Percentiles rank a stretch among this genome's conserved stretches.
Evolutionary conservation across 2,329 filamentous ascomycete genomes (phyloP).

Genomic region (Metarhizium sp.): DNA sequence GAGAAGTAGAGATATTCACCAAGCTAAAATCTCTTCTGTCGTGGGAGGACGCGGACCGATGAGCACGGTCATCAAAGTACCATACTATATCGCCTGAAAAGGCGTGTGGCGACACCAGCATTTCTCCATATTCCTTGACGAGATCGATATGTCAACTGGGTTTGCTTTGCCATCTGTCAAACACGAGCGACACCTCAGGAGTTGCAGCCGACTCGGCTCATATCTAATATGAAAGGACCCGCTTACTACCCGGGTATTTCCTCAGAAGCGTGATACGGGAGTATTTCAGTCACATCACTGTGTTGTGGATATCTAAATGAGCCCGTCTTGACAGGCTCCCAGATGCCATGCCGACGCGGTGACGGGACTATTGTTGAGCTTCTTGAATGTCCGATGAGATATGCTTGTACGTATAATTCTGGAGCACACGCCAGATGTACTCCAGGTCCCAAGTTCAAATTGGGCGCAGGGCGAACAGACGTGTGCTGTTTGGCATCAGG

Average conservation of each 20-base stretch:
- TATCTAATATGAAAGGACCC: slow-evolving; percentile 2
- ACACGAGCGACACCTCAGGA: slow-evolving; percentile 3
- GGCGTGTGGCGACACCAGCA: slow-evolving; percentile 1
- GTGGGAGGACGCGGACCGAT: neutral
- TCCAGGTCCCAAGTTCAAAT: neutral
- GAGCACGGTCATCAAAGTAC: neutral
- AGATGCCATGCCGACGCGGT: neutral
- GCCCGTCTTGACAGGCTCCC: neutral
- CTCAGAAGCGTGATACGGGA: slow-evolving; percentile 3
- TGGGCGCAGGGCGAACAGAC: neutral
- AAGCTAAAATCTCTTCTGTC: neutral
- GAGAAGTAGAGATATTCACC: neutral
- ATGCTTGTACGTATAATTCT: too few species aligned
- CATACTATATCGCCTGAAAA: neutral
- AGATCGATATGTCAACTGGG: slow-evolving; percentile 1
- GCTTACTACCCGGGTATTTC: slow-evolving; percentile 3
- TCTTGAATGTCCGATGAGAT: too few species aligned
- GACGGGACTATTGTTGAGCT: neutral
- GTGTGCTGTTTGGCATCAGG: neutral
- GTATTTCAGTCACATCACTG: neutral
- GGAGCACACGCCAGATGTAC: neutral
- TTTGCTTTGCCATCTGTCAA: slow-evolving; percentile 7
- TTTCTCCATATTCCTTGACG: neutral
- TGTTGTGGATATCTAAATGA: neutral
- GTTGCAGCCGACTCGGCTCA: slow-evolving; percentile 4